Base-by-base conservation (phyloP, 106 monocot species). In the Gastrodia elata region DNA sequence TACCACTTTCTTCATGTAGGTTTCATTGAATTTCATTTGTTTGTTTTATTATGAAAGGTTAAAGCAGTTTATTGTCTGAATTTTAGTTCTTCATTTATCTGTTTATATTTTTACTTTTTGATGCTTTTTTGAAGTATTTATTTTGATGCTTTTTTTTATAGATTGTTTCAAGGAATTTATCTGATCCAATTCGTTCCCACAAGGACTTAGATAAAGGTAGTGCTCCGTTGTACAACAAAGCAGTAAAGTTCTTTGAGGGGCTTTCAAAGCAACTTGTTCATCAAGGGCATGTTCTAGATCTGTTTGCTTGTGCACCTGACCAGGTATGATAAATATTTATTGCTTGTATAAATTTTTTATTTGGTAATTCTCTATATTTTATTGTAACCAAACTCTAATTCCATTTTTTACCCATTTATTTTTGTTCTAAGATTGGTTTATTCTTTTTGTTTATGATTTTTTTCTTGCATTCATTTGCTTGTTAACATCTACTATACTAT, bases 251-350 rank as follows among this genome's bases (percentile, higher is more conserved):
- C 68, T 93, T 85, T 65, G 88, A 93, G 65, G 90, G 84, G 18
- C 82, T 97, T 38, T 87, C 96, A 4, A 92, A 97, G 71, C 96
- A 97, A 75, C 96, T 97, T 77, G 90, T 90, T 74, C 84, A 97
- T 86, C 96, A 97, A 93, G 96, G 96, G 25, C 96, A 97, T 80
- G 96, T 97, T 7, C 72, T 97, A 18, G 92, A 97, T 83, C 82
- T 97, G 68, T 97, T 97, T 90, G 96, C 96, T 56, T 97, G 96
- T 86, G 90, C 96, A 40, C 96, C 90, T 55, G 92, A 97, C 68
- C 96, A 97, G 96, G 96, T 91, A 35, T 70, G 15, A 39, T 24
- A 13, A 39, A 40, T 0, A 13, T 38, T 69, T 39, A 26, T 69
- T 41, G 39, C 13, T 41, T 3, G 26, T 34, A 15, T 46, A 27